Evolutionary conservation across 2,329 filamentous ascomycete genomes (phyloP).

Genomic region (Diaporthe aspalathi): DNA sequence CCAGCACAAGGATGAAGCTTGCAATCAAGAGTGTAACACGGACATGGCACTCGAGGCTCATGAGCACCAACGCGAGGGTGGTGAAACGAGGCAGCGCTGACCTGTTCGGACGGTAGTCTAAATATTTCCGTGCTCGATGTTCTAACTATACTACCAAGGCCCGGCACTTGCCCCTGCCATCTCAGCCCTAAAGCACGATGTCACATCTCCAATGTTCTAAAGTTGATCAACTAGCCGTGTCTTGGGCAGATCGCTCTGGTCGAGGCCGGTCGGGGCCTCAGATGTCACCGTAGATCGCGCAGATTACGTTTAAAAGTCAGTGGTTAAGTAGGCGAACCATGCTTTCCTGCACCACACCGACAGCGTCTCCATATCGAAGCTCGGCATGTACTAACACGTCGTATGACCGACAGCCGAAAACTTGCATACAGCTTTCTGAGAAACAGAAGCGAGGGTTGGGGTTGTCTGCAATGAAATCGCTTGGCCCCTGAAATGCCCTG

Average conservation of each 20-base stretch:
- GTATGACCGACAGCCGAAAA: background rate
- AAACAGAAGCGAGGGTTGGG: background rate
- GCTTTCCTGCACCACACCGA: no score
- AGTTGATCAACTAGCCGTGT: background rate
- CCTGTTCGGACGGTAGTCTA: background rate
- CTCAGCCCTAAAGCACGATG: conserved; percentile 14
- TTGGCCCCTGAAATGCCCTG: no score
- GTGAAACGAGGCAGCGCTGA: background rate
- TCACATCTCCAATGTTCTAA: conserved; percentile 8
- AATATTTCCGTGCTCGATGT: background rate
- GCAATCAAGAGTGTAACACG: background rate
- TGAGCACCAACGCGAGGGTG: no score
- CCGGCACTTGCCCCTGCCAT: background rate
- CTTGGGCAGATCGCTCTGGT: background rate
- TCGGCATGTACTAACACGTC: background rate
- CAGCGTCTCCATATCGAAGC: background rate
- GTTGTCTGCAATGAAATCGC: no score
- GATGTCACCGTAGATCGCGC: background rate
- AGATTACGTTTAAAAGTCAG: background rate
- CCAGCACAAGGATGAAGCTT: background rate
- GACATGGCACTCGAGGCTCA: background rate
- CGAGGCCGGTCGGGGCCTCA: background rate
- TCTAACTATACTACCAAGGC: background rate
- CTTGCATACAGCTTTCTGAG: no score
- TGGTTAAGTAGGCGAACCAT: no score